These are phyloP conservation scores for Camptophora hylomeconis DNA, from an alignment of 2,329 filamentous ascomycete genomes.

Conservation along the genomic window DNA sequence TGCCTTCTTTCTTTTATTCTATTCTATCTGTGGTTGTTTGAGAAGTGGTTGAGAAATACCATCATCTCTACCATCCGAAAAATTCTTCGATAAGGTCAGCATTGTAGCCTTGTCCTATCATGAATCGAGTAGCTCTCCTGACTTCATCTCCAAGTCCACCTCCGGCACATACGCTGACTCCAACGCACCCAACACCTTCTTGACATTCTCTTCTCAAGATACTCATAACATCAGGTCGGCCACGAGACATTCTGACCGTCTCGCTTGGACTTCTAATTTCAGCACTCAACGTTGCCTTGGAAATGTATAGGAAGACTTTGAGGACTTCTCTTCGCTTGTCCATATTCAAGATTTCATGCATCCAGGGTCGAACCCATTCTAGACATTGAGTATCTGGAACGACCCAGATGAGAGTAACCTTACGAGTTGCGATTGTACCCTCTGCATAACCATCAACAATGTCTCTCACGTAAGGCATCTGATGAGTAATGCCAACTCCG, in stretches of 20 bases:
- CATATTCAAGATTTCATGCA: constrained; percentile 64
- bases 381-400: constrained; percentile 79
- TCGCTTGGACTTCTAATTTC: constrained; percentile 64
- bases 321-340: constrained; percentile 70
- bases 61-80: constrained; percentile 44
- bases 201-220: constrained; percentile 72
- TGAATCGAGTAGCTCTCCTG: constrained; percentile 50
- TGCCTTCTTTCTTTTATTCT: too few relatives aligned
- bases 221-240: constrained; percentile 68
- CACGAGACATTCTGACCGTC: constrained; percentile 84
- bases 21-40: too few relatives aligned
- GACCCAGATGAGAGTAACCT: constrained; percentile 79
- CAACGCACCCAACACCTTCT: constrained; percentile 76
- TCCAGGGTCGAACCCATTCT: constrained; percentile 87
- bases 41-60: too few relatives aligned
- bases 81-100: constrained; percentile 68
- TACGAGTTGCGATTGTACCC: constrained; percentile 65
- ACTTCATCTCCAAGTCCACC: constrained; percentile 67
- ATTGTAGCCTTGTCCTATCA: constrained; percentile 43
- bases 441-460: constrained; percentile 56
- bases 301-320: constrained; percentile 80
- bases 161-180: constrained; percentile 67
- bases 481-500: constrained; percentile 89
- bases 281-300: constrained; percentile 68
- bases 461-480: constrained; percentile 75